A percentile compares a stretch with the other conserved stretches of the same genome.
Evolutionary conservation across 306 rosid species (phyloP).

Genomic region (Astragalus membranaceus): DNA sequence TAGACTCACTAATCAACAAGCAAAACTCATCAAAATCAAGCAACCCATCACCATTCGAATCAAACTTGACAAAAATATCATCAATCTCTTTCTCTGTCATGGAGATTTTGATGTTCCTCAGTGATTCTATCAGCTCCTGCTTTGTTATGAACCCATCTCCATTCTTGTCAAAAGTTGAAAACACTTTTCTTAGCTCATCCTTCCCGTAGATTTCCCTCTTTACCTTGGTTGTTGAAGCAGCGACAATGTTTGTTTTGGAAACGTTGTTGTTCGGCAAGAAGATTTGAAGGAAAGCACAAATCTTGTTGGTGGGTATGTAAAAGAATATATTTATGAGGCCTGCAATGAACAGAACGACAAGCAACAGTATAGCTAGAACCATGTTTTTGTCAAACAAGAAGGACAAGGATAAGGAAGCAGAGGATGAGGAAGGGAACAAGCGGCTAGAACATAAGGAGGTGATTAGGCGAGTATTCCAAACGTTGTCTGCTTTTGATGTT

Average conservation of each 20-base stretch:
- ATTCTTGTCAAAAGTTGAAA: slow-evolving; percentile 71
- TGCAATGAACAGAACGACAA: slow-evolving; percentile 52
- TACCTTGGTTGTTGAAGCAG: not conserved
- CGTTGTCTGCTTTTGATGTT: slow-evolving; percentile 23
- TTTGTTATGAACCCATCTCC: slow-evolving; percentile 66
- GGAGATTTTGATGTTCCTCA: slow-evolving; percentile 54
- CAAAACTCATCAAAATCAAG: slow-evolving; percentile 81
- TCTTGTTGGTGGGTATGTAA: slow-evolving; percentile 39
- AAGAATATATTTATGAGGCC: slow-evolving; percentile 47
- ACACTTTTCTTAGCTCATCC: slow-evolving; percentile 44
- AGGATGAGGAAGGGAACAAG: not conserved
- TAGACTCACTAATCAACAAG: slow-evolving; percentile 30
- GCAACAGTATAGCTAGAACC: slow-evolving; percentile 38
- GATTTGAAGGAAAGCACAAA: slow-evolving; percentile 32
- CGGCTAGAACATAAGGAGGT: not conserved
- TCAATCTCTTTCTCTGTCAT: slow-evolving; percentile 53
- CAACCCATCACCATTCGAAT: slow-evolving; percentile 73
- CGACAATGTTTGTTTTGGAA: not conserved
- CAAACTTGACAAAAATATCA: slow-evolving; percentile 54
- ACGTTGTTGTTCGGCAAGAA: slow-evolving; percentile 10
- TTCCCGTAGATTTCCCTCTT: not conserved
- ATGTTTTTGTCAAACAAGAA: slow-evolving; percentile 24
- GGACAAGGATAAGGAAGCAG: slow-evolving; percentile 27
- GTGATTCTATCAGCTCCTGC: slow-evolving; percentile 59
- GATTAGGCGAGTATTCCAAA: not conserved